A percentile compares a stretch with the other conserved stretches of the same genome.
Conservation (phyloP, 306 rosid species). For the Cercis canadensis region DNA sequence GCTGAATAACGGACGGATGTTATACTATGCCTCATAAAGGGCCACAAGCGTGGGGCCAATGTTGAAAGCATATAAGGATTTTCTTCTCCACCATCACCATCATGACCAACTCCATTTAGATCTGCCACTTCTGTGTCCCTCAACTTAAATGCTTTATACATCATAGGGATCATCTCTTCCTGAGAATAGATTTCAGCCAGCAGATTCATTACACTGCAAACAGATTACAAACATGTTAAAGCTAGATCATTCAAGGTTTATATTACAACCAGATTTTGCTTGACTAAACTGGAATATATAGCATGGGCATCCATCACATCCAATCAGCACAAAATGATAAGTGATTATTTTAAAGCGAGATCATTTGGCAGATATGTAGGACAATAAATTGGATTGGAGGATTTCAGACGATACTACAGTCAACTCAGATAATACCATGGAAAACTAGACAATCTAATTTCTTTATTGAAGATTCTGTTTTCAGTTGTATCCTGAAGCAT, state of each 20-base stretch:
- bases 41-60: constrained; percentile 94
- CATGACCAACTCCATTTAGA: constrained; percentile 58
- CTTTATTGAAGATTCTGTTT: not conserved
- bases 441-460: constrained; percentile 1
- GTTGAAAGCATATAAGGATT: constrained; percentile 80
- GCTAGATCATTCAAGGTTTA: not conserved
- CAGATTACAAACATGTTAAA: constrained; percentile 33
- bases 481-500: constrained; percentile 1
- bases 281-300: not conserved
- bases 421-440: not conserved
- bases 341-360: not conserved
- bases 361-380: not conserved
- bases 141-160: constrained; percentile 60
- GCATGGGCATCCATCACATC: constrained; percentile 12
- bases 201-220: constrained; percentile 97
- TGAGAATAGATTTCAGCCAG: constrained; percentile 98
- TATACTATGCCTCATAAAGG: constrained; percentile 97
- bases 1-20: constrained; percentile 94
- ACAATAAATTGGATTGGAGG: not conserved
- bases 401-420: not conserved
- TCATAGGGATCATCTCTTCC: constrained; percentile 84
- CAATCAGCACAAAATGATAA: constrained; percentile 13
- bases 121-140: constrained; percentile 54
- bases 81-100: constrained; percentile 57
- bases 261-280: constrained; percentile 3